Conservation (phyloP, 2,329 filamentous ascomycete genomes). For the Xylaria polymorpha region DNA sequence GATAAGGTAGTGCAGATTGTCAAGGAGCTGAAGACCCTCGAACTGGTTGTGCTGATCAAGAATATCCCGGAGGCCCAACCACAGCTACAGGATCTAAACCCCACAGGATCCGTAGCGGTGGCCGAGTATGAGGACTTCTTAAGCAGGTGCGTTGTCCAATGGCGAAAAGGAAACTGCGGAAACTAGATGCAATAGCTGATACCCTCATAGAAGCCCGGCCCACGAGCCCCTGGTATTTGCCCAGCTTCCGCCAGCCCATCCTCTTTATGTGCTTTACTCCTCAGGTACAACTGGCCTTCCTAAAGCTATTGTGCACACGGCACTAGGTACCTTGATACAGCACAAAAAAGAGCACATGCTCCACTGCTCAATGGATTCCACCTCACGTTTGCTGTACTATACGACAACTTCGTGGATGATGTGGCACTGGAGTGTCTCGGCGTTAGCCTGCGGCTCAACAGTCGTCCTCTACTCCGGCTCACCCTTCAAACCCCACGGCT, state of each 20-base stretch:
- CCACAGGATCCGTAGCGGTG: constrained; percentile 56
- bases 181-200: constrained; percentile 40
- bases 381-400: constrained; percentile 88
- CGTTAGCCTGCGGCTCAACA: constrained; percentile 83
- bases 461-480: constrained; percentile 93
- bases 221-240: constrained; percentile 71
- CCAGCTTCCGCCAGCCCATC: constrained; percentile 85
- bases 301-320: constrained; percentile 94
- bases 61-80: constrained; percentile 63
- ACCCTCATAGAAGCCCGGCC: constrained; percentile 49
- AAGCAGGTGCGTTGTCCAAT: constrained; percentile 44
- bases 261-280: constrained; percentile 93
- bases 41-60: constrained; percentile 79
- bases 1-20: constrained; percentile 84
- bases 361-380: constrained; percentile 81
- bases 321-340: constrained; percentile 89
- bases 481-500: constrained; percentile 82
- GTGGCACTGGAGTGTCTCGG: constrained; percentile 97
- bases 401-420: constrained; percentile 99
- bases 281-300: constrained; percentile 88
- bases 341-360: constrained; percentile 97
- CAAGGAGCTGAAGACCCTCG: constrained; percentile 71
- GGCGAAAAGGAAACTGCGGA: neutral
- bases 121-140: constrained; percentile 61
- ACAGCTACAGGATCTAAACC: constrained; percentile 56